phyloP scores from a whole-genome alignment of 2,329 filamentous ascomycete genomes.

The Didymella pinodella region DNA sequence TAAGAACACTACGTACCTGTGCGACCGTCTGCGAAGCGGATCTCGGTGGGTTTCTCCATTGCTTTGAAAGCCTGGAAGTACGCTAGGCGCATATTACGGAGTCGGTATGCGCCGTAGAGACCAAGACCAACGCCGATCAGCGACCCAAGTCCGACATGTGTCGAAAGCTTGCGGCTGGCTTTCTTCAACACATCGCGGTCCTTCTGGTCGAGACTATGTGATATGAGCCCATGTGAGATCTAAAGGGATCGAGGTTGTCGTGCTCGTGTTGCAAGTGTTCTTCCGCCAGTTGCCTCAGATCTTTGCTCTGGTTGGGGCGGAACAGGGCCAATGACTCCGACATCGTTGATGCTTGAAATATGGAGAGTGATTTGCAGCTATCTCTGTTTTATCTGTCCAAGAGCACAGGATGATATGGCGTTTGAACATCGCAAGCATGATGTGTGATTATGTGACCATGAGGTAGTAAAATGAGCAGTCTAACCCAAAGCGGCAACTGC shows the following conservation, averaged over 20 bases:
- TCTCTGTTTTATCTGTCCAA: not conserved
- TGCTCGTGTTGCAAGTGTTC: not conserved
- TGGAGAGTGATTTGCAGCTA: not conserved
- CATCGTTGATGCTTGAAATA: not conserved
- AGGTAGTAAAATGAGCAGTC: not conserved
- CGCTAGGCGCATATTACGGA: not conserved
- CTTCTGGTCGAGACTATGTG: not conserved
- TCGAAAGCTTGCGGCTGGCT: not conserved
- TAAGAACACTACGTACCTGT: not conserved
- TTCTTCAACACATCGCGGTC: not conserved
- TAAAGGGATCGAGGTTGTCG: not conserved
- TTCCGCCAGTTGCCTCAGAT: not conserved
- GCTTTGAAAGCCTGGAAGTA: not conserved
- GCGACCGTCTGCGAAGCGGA: not conserved
- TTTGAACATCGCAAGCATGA: not conserved
- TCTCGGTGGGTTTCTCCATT: not conserved
- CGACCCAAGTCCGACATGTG: not conserved
- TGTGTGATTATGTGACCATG: not conserved
- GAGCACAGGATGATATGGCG: not conserved
- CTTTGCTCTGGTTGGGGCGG: not conserved
- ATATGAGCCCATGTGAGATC: not conserved
- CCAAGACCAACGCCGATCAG: not conserved
- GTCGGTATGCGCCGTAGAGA: not conserved
- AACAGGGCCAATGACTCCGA: not conserved
- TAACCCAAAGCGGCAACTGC: not conserved